Conservation (phyloP, 2,329 filamentous ascomycete genomes). For the Alternaria sp. region DNA sequence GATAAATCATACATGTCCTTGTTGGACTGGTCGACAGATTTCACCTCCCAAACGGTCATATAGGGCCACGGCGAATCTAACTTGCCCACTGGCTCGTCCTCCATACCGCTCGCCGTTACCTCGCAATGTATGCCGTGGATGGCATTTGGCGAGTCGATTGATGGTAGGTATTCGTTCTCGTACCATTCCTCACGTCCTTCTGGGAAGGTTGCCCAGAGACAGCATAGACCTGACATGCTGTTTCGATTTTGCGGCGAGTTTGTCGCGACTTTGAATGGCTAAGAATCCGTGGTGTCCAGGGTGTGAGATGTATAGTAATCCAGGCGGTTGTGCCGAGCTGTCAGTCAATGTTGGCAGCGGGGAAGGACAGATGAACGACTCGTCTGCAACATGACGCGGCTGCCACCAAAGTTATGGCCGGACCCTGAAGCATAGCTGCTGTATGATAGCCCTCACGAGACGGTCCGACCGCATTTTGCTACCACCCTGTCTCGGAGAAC, state of each 20-base stretch:
- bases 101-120: conserved; percentile 25
- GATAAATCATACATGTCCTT: conserved; percentile 2
- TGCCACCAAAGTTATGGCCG: conserved; percentile 5
- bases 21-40: conserved; percentile 8
- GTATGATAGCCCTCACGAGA: conserved; percentile 7
- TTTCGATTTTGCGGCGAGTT: background rate
- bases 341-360: background rate
- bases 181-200: conserved; percentile 24
- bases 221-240: conserved; percentile 30
- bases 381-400: conserved; percentile 13
- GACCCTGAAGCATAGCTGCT: conserved; percentile 9
- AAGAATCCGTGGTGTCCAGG: background rate
- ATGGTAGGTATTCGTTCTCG: conserved; percentile 25
- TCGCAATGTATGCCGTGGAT: conserved; percentile 25
- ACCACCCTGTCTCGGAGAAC: conserved; percentile 9
- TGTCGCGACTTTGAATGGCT: background rate
- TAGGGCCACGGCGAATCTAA: conserved; percentile 28
- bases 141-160: conserved; percentile 8
- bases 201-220: conserved; percentile 30
- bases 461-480: conserved; percentile 17
- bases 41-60: conserved; percentile 21
- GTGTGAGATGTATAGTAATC: background rate
- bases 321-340: conserved; percentile 4
- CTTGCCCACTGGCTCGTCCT: conserved; percentile 23
- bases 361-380: conserved; percentile 1